Base-by-base conservation (phyloP, 768 basidiomycete genomes). In the Leucocoprinus leucothites region DNA sequence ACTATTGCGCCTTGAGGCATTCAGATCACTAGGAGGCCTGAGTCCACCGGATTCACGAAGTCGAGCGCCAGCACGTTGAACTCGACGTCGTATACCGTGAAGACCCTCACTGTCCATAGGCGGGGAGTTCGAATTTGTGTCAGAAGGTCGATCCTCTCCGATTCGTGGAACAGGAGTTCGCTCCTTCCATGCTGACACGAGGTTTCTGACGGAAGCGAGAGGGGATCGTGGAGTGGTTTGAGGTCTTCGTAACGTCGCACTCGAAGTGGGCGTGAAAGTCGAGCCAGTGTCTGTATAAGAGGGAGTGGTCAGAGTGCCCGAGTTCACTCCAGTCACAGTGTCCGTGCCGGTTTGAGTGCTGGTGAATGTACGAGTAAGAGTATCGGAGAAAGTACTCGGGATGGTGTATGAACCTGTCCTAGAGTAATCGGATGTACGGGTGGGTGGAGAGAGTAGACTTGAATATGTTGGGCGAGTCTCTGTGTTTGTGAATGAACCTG, bases 151-250 rank as follows among this genome's bases (percentile, higher is more conserved):
- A 1, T 71, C 69, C n/a, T 65, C 69, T 5, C 77, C 67, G 8
- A 47, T 5, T 13, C 47, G 54, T 13, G 54, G 36, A 9, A 75
- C 73, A 0, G 89, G 86, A 0, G 86, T 86, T 18, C 86, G 80
- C 57, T 89, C 87, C 65, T 90, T 91, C 89, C 90, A 93, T 7
- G 86, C 75, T 0, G 84, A 81, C 6, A 93, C 86, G 36, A 91
- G 82, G 59, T 91, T 91, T 28, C 87, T 80, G 21, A 93, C 86
- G 3, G 85, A 88, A 0, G 84, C 76, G 24, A 89, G 72, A 1
- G 89, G 87, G 3, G 86, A 87, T 8, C 86, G 80, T 3, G 89
- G 86, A 3, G 85, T 83, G 0, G 75, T 75, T 53, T 86, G 82
- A 2, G 85, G 83, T 40, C 85, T 78, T 36, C 84, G 83, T 16